Percentiles rank a stretch among this genome's conserved stretches.
phyloP scores from a whole-genome alignment of 192 early-diverging fungal genomes.

The Coemansia sp. region DNA sequence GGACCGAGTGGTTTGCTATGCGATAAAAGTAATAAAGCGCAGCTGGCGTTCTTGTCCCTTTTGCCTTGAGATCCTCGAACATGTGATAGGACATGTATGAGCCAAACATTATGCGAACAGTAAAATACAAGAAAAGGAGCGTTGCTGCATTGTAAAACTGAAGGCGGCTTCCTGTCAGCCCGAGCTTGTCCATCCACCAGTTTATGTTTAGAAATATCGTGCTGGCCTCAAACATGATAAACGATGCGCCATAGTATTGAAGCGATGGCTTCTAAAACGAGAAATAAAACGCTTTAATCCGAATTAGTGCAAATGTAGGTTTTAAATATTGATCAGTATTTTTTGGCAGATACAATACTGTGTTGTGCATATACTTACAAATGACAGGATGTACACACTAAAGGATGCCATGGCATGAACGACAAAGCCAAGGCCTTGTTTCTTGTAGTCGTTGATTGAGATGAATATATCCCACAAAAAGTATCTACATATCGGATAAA shows the following conservation, averaged over 20 bases:
- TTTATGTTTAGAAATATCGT: conserved; percentile 90
- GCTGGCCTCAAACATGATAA: conserved; percentile 89
- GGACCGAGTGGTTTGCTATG: conserved; percentile 32
- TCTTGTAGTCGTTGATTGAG: conserved; percentile 63
- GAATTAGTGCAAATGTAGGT: neutral
- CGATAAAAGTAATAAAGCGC: conserved; percentile 50
- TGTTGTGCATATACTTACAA: conserved; percentile 43
- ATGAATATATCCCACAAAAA: conserved; percentile 89
- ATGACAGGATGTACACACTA: conserved; percentile 69
- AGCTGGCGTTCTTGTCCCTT: conserved; percentile 30
- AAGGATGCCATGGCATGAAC: conserved; percentile 79
- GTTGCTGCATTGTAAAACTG: conserved; percentile 85
- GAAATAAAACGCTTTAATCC: neutral
- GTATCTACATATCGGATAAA: conserved; percentile 58
- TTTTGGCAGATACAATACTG: too few species aligned
- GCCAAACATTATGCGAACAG: conserved; percentile 75
- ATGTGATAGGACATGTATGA: conserved; percentile 66
- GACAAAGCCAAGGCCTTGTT: conserved; percentile 77
- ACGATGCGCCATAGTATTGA: conserved; percentile 82
- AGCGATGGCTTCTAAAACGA: conserved; percentile 72
- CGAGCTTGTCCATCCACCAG: conserved; percentile 89
- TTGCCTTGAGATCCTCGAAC: conserved; percentile 46
- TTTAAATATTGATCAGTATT: too few species aligned
- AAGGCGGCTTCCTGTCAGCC: conserved; percentile 71
- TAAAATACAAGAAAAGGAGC: conserved; percentile 74